phyloP scores from a whole-genome alignment of 2,329 filamentous ascomycete genomes.

The Talaromyces sp. region DNA sequence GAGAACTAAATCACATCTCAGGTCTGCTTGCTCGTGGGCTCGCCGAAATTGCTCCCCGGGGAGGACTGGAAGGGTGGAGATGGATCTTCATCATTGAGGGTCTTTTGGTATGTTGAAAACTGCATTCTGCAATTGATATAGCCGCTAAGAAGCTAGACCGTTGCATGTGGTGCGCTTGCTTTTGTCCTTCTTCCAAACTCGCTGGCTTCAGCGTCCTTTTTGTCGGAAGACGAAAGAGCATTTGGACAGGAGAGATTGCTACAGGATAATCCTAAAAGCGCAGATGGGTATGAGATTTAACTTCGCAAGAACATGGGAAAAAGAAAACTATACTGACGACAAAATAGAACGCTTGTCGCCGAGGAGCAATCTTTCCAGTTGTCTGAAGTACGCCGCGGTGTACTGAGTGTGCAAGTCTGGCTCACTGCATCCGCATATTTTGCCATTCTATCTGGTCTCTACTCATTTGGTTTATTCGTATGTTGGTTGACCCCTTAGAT shows the following conservation, averaged over 20 bases:
- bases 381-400: slow-evolving; percentile 64
- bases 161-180: slow-evolving; percentile 55
- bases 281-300: slow-evolving; percentile 27
- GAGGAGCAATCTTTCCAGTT: slow-evolving; percentile 58
- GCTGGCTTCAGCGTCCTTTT: slow-evolving; percentile 56
- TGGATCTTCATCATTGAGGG: slow-evolving; percentile 68
- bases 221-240: slow-evolving; percentile 56
- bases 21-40: slow-evolving; percentile 64
- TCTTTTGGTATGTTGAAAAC: slow-evolving; percentile 29
- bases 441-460: slow-evolving; percentile 59
- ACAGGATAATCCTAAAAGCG: slow-evolving; percentile 36
- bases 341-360: slow-evolving; percentile 20
- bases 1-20: slow-evolving; percentile 5
- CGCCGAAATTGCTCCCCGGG: slow-evolving; percentile 59
- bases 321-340: not conserved
- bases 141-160: slow-evolving; percentile 47
- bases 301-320: not conserved
- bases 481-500: slow-evolving; percentile 21
- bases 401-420: slow-evolving; percentile 65
- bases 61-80: slow-evolving; percentile 60
- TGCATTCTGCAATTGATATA: not conserved
- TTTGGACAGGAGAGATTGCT: slow-evolving; percentile 52
- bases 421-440: slow-evolving; percentile 65
- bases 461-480: slow-evolving; percentile 67
- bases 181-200: slow-evolving; percentile 61